Evolutionary conservation across 1,284 basidiomycete genomes (phyloP), one percentile per base, ranked within the genome.

Genomic region (Apiotrichum porosum): DNA sequence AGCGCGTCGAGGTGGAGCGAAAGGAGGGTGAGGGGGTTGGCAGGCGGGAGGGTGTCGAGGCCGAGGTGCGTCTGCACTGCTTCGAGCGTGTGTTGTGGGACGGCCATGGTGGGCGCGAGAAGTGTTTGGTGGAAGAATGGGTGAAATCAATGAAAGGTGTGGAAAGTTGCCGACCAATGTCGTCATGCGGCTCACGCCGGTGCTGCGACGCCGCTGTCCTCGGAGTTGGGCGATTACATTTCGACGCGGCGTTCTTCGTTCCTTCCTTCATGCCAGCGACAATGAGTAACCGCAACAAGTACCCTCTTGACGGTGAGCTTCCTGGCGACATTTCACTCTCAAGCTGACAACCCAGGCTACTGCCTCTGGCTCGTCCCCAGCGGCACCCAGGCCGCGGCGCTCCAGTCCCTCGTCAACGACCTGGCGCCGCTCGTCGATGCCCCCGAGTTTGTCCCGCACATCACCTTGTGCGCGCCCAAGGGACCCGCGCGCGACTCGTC

Each of bases 361-460:
- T 52, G 51, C 34, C 36, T 60, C 34, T 62, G 60, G 60, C 50
- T 62, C 23, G 33, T 56, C 14, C 58, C 58, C n/a, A 19, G 49
- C 21, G 31, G 12, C 1, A 14, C 21, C 1, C 37, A 37, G 14
- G 24, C 15, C 18, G n/a, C 38, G 6, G 28, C 52, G 6, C 49
- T 61, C 10, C 28, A 19, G 9, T 13, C 23, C 1, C 32, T 61
- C 24, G 56, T 66, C 47, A 32, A 24, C 8, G 23, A 53, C 1
- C 58, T 64, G 5, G 41, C 40, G 4, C 30, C 44, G 13, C 48
- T 54, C 35, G 32, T 42, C 3, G 36, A 26, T 6, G 57, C 58
- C 1, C 64, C 66, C 1, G 28, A 37, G 4, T 68, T 68, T 49
- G 26, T 15, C 14, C 63, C 66, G 1, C 66, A 68, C 48, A 61